Evolutionary conservation across 2,329 filamentous ascomycete genomes (phyloP).

Genomic region (Epichloe sp.): DNA sequence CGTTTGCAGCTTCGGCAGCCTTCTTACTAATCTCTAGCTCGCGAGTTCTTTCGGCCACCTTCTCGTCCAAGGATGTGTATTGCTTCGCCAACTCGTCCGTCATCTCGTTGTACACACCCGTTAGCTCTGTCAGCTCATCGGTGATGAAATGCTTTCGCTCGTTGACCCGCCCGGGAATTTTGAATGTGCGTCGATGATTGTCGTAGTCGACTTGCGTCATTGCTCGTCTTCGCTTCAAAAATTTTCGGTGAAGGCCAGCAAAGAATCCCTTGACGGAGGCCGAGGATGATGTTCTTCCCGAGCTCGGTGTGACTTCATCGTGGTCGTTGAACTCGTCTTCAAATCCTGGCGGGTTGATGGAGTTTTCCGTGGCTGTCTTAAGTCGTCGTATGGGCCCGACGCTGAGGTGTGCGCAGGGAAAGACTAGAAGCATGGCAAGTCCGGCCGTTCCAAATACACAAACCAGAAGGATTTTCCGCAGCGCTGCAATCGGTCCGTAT

Average conservation of each 20-base stretch:
- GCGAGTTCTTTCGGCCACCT: conserved; percentile 68
- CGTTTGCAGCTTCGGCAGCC: conserved; percentile 85
- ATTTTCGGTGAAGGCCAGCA: conserved; percentile 23
- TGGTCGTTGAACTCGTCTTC: conserved; percentile 34
- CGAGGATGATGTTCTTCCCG: conserved; percentile 28
- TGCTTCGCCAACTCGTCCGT: conserved; percentile 79
- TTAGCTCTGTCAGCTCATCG: conserved; percentile 77
- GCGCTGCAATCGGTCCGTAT: conserved; percentile 57
- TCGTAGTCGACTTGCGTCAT: conserved; percentile 16
- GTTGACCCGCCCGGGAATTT: conserved; percentile 72
- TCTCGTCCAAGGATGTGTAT: conserved; percentile 71
- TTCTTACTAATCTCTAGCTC: conserved; percentile 84
- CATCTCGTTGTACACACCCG: conserved; percentile 84
- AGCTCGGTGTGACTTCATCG: conserved; percentile 30
- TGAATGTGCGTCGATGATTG: conserved; percentile 47
- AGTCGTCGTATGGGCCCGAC: conserved; percentile 69
- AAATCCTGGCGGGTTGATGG: conserved; percentile 53
- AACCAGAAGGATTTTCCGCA: conserved; percentile 69
- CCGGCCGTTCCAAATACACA: conserved; percentile 78
- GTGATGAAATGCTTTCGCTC: conserved; percentile 63
- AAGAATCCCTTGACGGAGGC: conserved; percentile 31
- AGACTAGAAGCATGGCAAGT: conserved; percentile 54
- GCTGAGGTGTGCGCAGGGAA: conserved; percentile 70
- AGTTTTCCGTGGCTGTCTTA: conserved; percentile 61
- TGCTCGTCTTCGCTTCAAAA: conserved; percentile 20